Evolutionary conservation across 352 stramenopile species (phyloP), one percentile per base, ranked within the genome.

Genomic region (Phytophthora brassicae): DNA sequence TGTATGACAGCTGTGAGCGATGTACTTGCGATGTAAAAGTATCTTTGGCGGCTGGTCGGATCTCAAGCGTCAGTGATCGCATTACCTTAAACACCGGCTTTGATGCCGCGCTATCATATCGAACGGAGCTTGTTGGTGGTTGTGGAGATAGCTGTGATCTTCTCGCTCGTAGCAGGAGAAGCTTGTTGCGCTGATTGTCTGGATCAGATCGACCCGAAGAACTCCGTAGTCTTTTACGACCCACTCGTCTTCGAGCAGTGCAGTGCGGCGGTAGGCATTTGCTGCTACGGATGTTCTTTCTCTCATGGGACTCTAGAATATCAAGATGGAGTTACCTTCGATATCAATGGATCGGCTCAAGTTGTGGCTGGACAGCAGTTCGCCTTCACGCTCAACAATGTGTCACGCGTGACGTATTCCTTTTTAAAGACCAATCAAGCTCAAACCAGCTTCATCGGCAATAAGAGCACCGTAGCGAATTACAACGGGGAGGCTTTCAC

Each of bases 221-320:
- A 49, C 39, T 42, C 38, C 1, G 38, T 60, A 12, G 56, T 81
- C 56, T 74, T 68, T 43, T 85, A 85, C 68, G 73, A 85, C 50
- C 70, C 75, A 48, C 38, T 82, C 23, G 64, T 82, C 23, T 61
- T 77, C 47, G 42, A 45, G 5, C 67, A 85, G 44, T 85, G 75
- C 73, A 75, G 62, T 39, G 50, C 42, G 0, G 73, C 51, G 2
- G 57, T 44, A 29, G 70, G 75, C 54, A 82, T 85, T 57, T 85
- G 75, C 67, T 85, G 75, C 70, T 85, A 77, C 63, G 63, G 58
- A 35, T 85, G 75, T 52, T 53, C 54, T 23, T 82, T 82, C 35
- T 29, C 50, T 4, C 71, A 85, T 41, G 75, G 72, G 29, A 70
- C 43, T 17, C 48, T 70, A 12, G 53, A 45, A 11, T 85, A 69